phyloP scores from a whole-genome alignment of 1,284 basidiomycete species.

The Rhodotorula sp. region DNA sequence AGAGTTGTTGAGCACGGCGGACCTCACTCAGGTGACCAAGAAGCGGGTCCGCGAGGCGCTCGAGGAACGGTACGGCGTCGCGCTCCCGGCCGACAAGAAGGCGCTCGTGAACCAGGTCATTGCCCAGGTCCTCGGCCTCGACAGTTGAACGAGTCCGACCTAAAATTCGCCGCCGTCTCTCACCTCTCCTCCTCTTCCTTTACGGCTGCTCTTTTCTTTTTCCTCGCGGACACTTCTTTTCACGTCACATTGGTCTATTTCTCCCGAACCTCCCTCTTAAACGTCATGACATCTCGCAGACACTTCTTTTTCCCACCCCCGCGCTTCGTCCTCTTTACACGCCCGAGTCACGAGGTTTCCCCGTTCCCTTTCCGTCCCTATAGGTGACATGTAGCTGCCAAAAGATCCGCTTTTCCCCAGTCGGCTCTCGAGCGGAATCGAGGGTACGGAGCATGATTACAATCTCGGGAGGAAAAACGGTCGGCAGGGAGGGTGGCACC shows the following conservation, averaged over 20 bases:
- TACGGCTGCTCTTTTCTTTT: not conserved
- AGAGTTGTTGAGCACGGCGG: slow-evolving; percentile 64
- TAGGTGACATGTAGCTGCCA: too few species aligned
- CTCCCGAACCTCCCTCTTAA: too few species aligned
- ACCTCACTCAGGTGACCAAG: slow-evolving; percentile 85
- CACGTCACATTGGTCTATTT: too few species aligned
- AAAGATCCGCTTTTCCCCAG: too few species aligned
- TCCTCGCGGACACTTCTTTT: too few species aligned
- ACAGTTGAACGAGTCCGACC: not conserved
- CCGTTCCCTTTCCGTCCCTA: too few species aligned
- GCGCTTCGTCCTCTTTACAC: not conserved
- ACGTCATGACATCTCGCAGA: not conserved
- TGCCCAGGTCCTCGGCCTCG: slow-evolving; percentile 29
- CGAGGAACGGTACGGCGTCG: slow-evolving; percentile 37
- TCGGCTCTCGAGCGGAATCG: too few species aligned
- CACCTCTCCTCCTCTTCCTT: not conserved
- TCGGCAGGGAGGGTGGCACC: not conserved
- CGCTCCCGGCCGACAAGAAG: slow-evolving; percentile 33
- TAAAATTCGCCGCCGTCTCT: not conserved
- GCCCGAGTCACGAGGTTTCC: too few species aligned
- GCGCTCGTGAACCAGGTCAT: slow-evolving; percentile 42
- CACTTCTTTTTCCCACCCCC: not conserved
- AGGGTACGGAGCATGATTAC: not conserved
- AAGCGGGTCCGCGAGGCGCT: slow-evolving; percentile 77
- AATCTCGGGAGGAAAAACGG: not conserved